These are phyloP conservation scores for Aspergillus vadensis DNA, from an alignment of 2,329 filamentous ascomycete genomes.

Conservation along the genomic window DNA sequence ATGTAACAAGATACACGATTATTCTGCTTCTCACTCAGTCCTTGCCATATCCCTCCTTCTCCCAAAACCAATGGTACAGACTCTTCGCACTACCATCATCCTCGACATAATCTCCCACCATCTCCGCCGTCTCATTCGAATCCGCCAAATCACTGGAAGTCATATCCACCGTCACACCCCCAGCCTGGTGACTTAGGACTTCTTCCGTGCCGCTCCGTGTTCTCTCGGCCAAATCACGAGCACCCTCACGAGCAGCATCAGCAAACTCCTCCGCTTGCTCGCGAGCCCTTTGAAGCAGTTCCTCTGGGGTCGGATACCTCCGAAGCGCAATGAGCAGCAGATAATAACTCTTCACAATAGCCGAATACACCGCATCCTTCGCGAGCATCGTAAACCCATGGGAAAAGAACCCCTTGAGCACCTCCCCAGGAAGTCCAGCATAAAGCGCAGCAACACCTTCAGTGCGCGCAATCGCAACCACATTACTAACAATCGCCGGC, in stretches of 20 bases:
- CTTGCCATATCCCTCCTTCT: slow-evolving; percentile 29
- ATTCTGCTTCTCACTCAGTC: neutral
- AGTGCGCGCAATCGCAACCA: slow-evolving; percentile 57
- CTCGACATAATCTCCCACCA: slow-evolving; percentile 50
- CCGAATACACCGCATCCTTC: slow-evolving; percentile 74
- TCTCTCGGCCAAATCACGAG: slow-evolving; percentile 37
- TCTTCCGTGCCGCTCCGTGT: slow-evolving; percentile 32
- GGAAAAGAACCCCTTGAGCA: slow-evolving; percentile 80
- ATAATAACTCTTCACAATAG: slow-evolving; percentile 73
- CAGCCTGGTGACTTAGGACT: slow-evolving; percentile 25
- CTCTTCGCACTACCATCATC: slow-evolving; percentile 44
- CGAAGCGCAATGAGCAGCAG: slow-evolving; percentile 55
- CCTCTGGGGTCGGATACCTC: slow-evolving; percentile 47
- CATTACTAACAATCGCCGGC: slow-evolving; percentile 63
- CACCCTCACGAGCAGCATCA: slow-evolving; percentile 42
- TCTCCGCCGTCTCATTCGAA: slow-evolving; percentile 47
- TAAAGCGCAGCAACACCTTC: slow-evolving; percentile 74
- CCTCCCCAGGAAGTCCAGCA: slow-evolving; percentile 72
- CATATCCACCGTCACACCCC: slow-evolving; percentile 32
- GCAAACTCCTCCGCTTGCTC: slow-evolving; percentile 45
- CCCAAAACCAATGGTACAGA: slow-evolving; percentile 47
- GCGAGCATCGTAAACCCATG: slow-evolving; percentile 86
- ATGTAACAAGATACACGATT: neutral
- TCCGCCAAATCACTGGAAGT: slow-evolving; percentile 29
- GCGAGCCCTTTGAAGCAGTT: slow-evolving; percentile 43